Evolutionary conservation across 1,284 basidiomycete genomes (phyloP), one percentile per base, ranked within the genome.

Genomic region (Phellinidium pouzarii): DNA sequence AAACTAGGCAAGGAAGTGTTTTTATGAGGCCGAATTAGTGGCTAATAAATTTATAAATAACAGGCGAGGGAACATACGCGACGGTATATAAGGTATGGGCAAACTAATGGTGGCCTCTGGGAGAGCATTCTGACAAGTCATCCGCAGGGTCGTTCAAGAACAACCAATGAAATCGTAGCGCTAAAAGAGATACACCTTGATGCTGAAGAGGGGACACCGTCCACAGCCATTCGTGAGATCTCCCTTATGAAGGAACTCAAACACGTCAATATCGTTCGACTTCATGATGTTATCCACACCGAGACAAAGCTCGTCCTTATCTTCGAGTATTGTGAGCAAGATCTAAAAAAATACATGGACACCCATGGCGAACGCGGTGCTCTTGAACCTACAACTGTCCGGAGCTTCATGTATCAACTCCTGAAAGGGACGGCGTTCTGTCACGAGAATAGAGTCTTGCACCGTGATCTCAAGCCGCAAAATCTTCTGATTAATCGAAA

Each of bases 281-380:
- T 99, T 14, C 86, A 98, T 75, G 96, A 99, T 67, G 96, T 99
- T 54, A 97, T 99, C 58, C 94, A 98, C 68, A 96, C 92, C 19
- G 94, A 99, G 70, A 89, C 93, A 26, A 99, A 99, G 65, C 86
- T 99, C 42, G 91, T 98, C 63, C 91, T 99, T 57, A 96, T 99
- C 57, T 98, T 99, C 67, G 96, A 99, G 70, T 99, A 86, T 67
- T 96, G 96, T 71, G 96, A 99, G 65, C 89, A 94, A 68, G 96
- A 99, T 70, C 77, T 99, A 52, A 99, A 99, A 72, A 94, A 94
- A 67, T 99, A 98, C 71, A 99, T 99, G 96, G 96, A 99, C 69
- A 87, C 92, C 31, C 88, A 98, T 61, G 96, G 96, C 48, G 92
- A 97, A 59, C 85, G 92, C 54, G 94, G 95, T 53, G 94, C 96